Percentiles rank a stretch among this genome's conserved stretches.
Conservation (phyloP, 75 land plant genomes). For the Selaginella moellendorffii region DNA sequence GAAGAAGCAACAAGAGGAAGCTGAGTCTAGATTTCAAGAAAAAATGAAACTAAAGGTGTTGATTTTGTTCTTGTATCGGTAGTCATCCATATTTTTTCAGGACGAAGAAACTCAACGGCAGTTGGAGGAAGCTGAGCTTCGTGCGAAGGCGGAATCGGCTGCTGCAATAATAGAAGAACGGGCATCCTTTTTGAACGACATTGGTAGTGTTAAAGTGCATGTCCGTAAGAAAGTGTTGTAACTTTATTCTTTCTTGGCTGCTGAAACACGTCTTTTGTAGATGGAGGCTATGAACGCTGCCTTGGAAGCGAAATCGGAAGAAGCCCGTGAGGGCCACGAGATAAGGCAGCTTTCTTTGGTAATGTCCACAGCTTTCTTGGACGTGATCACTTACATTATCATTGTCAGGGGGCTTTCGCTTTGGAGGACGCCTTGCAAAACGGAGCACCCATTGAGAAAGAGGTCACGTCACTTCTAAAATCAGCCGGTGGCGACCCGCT, state of each 20-base stretch:
- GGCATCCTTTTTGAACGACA: conserved; percentile 53
- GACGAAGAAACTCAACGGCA: conserved; percentile 49
- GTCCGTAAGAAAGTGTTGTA: too few relatives aligned
- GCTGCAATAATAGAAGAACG: conserved; percentile 78
- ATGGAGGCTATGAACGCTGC: conserved; percentile 81
- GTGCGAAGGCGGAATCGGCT: conserved; percentile 62
- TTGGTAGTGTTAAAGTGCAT: conserved; percentile 62
- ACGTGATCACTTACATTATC: background rate
- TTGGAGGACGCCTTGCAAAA: conserved; percentile 74
- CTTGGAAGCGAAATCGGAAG: conserved; percentile 68
- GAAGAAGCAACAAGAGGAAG: conserved; percentile 46
- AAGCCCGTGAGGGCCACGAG: conserved; percentile 64
- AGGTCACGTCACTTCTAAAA: conserved; percentile 31
- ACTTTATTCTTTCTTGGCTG: conserved; percentile 5
- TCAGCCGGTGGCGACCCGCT: conserved; percentile 55
- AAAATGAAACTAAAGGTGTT: conserved; percentile 70
- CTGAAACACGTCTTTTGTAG: conserved; percentile 23
- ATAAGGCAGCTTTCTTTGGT: conserved; percentile 92
- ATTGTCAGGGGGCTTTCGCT: conserved; percentile 66
- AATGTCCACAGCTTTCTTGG: background rate
- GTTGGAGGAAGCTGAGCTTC: conserved; percentile 43
- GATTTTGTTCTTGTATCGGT: background rate
- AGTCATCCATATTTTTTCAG: conserved; percentile 17
- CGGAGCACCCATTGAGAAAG: conserved; percentile 57
- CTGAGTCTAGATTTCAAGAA: conserved; percentile 42